Evolutionary conservation across 2,329 filamentous ascomycete genomes (phyloP), one percentile per base, ranked within the genome.

Genomic region (Colletotrichum horii): DNA sequence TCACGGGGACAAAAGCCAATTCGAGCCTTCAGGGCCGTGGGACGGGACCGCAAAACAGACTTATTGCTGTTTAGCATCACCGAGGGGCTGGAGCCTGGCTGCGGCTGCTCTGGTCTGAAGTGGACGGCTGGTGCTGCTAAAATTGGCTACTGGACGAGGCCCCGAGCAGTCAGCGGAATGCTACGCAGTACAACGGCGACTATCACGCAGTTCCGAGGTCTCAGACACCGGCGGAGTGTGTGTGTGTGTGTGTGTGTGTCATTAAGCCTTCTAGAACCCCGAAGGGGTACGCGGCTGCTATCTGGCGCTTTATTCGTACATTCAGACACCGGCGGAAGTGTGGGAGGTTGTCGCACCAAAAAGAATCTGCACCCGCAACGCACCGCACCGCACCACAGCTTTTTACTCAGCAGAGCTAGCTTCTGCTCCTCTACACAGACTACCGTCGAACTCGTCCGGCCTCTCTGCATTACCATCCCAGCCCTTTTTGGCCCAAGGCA

Each of bases 201-300:
- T 61, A 74, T 74, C 74, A 74, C 58, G 58, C 74, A 76, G 30
- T 65, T 74, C 74, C 70, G 65, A 69, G 48, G 74, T 76, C 74
- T 76, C 74, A 76, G 62, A 75, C 72, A 71, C 62, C 14, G n/a
- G 64, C 70, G 65, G 73, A 68, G 61, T 67, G 56, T 67, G 73
- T n/a, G n/a, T n/a, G n/a, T n/a, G n/a, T n/a, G n/a, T n/a, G n/a
- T n/a, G n/a, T n/a, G n/a, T n/a, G n/a, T n/a, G n/a, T n/a, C n/a
- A n/a, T n/a, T n/a, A n/a, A n/a, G n/a, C n/a, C n/a, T n/a, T n/a
- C n/a, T n/a, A n/a, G n/a, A n/a, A n/a, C n/a, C n/a, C n/a, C n/a
- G n/a, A n/a, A n/a, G n/a, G n/a, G n/a, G n/a, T n/a, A n/a, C n/a
- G n/a, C n/a, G n/a, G n/a, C n/a, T n/a, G n/a, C n/a, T n/a, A n/a